Evolutionary conservation across 2,329 filamentous ascomycete genomes (phyloP).

Genomic region (Aspergillus sp.): DNA sequence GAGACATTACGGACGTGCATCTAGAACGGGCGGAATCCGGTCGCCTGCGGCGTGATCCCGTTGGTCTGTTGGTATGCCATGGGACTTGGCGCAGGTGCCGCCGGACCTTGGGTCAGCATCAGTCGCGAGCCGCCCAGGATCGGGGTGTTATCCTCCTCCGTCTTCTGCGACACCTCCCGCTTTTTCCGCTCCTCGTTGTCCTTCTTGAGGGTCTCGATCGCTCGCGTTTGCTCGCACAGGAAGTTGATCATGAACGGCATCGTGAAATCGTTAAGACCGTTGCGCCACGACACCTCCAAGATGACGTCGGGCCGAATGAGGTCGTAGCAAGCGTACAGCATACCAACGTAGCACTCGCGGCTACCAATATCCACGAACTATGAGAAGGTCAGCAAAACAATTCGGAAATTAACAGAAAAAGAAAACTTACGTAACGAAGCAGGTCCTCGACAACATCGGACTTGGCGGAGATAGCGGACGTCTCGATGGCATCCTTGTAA

Average conservation of each 20-base stretch:
- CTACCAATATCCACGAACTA: constrained; percentile 99
- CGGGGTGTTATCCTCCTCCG: constrained; percentile 88
- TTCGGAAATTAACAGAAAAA: neutral
- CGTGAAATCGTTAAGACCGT: constrained; percentile 91
- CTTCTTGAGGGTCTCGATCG: constrained; percentile 80
- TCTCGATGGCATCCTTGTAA: constrained; percentile 99
- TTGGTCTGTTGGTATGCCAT: constrained; percentile 77
- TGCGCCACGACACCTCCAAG: constrained; percentile 94
- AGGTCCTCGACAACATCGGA: constrained; percentile 91
- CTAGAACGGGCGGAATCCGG: constrained; percentile 66
- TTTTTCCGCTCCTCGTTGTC: constrained; percentile 94
- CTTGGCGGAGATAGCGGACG: constrained; percentile 88
- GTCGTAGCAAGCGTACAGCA: constrained; percentile 98
- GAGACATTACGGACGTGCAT: constrained; percentile 16
- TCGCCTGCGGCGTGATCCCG: constrained; percentile 85
- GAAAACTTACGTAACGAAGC: constrained; percentile 83
- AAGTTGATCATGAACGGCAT: constrained; percentile 99
- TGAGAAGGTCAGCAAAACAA: constrained; percentile 31
- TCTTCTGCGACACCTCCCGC: constrained; percentile 70
- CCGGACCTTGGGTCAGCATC: constrained; percentile 92
- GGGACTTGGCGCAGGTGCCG: constrained; percentile 58
- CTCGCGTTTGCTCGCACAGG: constrained; percentile 83
- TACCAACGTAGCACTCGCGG: constrained; percentile 98
- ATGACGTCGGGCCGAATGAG: constrained; percentile 90
- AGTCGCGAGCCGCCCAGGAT: constrained; percentile 86